Evolutionary conservation across 345 rosid species (phyloP).

Genomic region (Eucalyptus lansdowneana): DNA sequence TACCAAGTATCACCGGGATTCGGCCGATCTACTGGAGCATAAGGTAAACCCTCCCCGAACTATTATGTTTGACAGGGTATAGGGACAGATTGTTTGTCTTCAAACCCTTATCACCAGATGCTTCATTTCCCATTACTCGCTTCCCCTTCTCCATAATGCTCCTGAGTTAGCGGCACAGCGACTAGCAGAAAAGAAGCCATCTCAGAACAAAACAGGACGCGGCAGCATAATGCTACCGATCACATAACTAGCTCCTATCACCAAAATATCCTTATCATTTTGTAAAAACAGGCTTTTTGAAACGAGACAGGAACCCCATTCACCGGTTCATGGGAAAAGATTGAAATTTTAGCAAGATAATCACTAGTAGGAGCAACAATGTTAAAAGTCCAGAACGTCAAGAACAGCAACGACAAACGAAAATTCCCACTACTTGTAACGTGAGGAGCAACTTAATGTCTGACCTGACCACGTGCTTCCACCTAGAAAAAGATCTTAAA

Average conservation of each 20-base stretch:
- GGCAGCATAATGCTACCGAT: not conserved
- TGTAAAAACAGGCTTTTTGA: not conserved
- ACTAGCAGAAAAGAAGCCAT: not conserved
- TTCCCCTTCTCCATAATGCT: not conserved
- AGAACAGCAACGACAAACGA: not conserved
- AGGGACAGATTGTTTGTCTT: not conserved
- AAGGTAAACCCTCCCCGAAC: not conserved
- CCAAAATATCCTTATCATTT: not conserved
- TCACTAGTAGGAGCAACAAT: not conserved
- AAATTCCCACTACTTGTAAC: not conserved
- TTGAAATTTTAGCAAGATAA: not conserved
- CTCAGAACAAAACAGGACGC: not conserved
- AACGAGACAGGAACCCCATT: not conserved
- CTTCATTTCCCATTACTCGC: not conserved
- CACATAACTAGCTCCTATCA: not conserved
- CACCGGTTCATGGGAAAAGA: not conserved
- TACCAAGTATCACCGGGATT: not conserved
- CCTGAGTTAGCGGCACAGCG: not conserved
- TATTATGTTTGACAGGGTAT: not conserved
- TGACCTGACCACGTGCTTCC: not conserved
- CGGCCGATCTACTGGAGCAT: not conserved
- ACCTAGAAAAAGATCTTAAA: not conserved
- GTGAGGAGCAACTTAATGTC: not conserved
- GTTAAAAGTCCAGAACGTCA: not conserved
- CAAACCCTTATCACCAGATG: not conserved